These are phyloP conservation scores for Monsonia emarginata DNA, from an alignment of 441 rosid genomes.

Conservation along the genomic window DNA sequence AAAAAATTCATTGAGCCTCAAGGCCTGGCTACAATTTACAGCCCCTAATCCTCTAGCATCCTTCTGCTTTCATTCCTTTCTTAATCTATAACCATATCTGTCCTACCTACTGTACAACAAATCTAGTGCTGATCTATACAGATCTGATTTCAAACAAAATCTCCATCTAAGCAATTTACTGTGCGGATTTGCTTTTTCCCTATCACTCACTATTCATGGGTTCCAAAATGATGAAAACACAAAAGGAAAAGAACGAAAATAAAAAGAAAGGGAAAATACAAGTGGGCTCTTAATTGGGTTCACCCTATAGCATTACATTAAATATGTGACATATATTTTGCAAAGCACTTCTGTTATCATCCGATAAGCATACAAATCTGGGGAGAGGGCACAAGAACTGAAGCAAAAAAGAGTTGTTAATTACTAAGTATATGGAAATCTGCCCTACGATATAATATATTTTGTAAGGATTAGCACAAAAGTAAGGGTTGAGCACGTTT, in stretches of 20 bases:
- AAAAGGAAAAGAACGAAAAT: too few species aligned
- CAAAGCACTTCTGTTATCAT: background rate
- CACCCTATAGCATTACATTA: background rate
- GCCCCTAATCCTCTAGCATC: background rate
- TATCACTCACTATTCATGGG: background rate
- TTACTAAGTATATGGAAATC: background rate
- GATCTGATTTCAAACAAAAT: background rate
- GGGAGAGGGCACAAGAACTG: background rate
- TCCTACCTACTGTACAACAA: background rate
- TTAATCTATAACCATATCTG: background rate
- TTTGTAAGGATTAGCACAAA: background rate
- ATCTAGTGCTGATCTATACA: background rate
- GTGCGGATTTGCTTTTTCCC: background rate
- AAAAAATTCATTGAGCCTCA: background rate
- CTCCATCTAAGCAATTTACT: background rate
- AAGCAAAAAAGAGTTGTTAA: background rate
- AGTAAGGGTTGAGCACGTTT: background rate
- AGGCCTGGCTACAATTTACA: background rate
- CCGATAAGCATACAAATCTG: background rate
- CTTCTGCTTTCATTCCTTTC: background rate
- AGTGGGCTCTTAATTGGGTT: background rate
- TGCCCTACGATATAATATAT: background rate
- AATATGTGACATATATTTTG: slow-evolving; percentile 1
- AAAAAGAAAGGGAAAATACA: background rate
- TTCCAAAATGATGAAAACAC: background rate